Evolutionary conservation across 306 rosid genomes (phyloP).

Genomic region (Acmispon strigosus): DNA sequence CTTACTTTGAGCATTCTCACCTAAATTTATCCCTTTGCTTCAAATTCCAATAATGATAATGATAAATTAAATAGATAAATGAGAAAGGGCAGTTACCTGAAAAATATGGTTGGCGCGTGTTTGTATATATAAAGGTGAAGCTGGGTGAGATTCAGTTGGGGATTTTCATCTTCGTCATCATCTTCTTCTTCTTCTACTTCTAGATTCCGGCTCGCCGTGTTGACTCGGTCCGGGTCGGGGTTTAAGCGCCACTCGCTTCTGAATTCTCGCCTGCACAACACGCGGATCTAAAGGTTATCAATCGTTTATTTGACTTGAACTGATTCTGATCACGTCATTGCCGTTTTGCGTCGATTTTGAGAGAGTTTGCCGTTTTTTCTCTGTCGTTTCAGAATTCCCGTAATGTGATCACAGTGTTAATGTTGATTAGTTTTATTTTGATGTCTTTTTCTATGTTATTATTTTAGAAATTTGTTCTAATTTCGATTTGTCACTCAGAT

Average conservation of each 20-base stretch:
- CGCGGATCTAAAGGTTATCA: conserved; percentile 28
- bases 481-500: conserved; percentile 29
- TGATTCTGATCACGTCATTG: conserved; percentile 21
- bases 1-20: no score
- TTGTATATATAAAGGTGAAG: conserved; percentile 6
- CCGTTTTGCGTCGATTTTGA: neutral
- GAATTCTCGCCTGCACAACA: neutral
- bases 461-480: neutral
- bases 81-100: neutral
- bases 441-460: neutral
- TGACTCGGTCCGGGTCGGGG: conserved; percentile 39
- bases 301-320: neutral
- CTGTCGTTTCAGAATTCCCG: neutral
- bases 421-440: neutral
- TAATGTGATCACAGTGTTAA: conserved; percentile 7
- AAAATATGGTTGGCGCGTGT: conserved; percentile 17
- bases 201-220: conserved; percentile 26
- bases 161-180: neutral
- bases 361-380: neutral
- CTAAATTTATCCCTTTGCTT: no score
- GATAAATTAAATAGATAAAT: neutral
- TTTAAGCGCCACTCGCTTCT: conserved; percentile 12
- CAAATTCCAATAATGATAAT: neutral
- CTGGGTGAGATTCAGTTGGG: neutral
- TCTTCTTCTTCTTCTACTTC: neutral